These are phyloP conservation scores for Chamaecyparis obtusa DNA, from an alignment of 75 land plant genomes.

Conservation along the genomic window DNA sequence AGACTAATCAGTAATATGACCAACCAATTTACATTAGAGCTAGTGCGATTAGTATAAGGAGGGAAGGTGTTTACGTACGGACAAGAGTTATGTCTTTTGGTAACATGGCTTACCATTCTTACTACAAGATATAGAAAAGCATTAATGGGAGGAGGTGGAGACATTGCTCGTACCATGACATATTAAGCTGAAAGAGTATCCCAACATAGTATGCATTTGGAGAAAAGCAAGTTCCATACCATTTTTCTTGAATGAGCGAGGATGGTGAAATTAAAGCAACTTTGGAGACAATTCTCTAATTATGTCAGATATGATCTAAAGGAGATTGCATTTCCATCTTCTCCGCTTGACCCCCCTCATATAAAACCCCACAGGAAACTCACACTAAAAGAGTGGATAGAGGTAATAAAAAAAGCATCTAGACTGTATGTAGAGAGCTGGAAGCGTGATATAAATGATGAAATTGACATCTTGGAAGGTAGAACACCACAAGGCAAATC, in stretches of 20 bases:
- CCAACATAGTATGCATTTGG: too few relatives aligned
- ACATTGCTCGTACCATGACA: too few relatives aligned
- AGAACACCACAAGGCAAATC: background rate
- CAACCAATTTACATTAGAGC: too few relatives aligned
- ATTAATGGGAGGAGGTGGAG: too few relatives aligned
- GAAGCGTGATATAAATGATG: slow-evolving; percentile 63
- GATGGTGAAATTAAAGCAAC: slow-evolving; percentile 45
- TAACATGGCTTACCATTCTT: too few relatives aligned
- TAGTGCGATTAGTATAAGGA: too few relatives aligned
- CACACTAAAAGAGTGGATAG: slow-evolving; percentile 39
- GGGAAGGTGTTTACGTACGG: too few relatives aligned
- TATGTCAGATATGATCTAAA: slow-evolving; percentile 83
- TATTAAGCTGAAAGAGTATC: too few relatives aligned
- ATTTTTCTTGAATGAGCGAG: background rate
- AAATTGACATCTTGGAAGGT: slow-evolving; percentile 18
- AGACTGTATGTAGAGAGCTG: slow-evolving; percentile 78
- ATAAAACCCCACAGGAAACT: slow-evolving; percentile 46
- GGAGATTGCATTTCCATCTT: slow-evolving; percentile 92
- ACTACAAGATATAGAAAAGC: too few relatives aligned
- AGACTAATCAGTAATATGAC: too few relatives aligned
- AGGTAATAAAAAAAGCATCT: slow-evolving; percentile 59
- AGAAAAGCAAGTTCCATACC: too few relatives aligned
- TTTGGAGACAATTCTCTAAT: slow-evolving; percentile 54
- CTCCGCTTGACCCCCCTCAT: slow-evolving; percentile 84
- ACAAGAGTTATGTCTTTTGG: too few relatives aligned